Base-by-base conservation (phyloP, 129 eudicot genomes). In the Centrapalus pauciflorus region DNA sequence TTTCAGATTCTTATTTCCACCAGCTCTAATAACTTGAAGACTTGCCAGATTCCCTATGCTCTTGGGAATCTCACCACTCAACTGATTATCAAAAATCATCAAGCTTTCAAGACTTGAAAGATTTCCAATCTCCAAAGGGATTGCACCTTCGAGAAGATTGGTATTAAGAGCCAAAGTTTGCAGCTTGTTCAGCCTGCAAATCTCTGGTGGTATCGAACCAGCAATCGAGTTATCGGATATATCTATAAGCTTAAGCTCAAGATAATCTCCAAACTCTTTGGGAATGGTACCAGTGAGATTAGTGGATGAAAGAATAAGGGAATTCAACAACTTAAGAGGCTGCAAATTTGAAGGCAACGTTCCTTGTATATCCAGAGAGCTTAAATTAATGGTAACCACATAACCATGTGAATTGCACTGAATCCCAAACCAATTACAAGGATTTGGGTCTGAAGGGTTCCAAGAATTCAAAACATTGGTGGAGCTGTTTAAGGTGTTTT, bases 381-480 rank as follows among this genome's bases (percentile, higher is more conserved):
- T 86, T 43, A 94, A 62, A 5, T 62, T 75, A 11, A 94, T 67
- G 13, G 63, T 45, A 8, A 65, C 69, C 1, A 94, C 90, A 20
- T 77, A 45, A 57, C 73, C 83, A 24, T 80, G 40, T 21, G 74
- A 52, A 61, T 89, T 75, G 94, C 99, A 94, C 14, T 64, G 65
- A 64, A 94, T 76, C 21, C 98, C 98, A 56, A 79, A 55, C 98
- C 98, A 92, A 7, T 61, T 75, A 80, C 98, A 88, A 62, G 96
- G 91, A 40, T 10, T 85, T 34, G 61, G 65, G 76, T 79, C 84
- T 37, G 81, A 67, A 4, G 84, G 52, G 6, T 75, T 83, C 98
- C 98, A 92, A 3, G 98, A 92, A 28, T 49, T 28, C n/a, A 92
- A 68, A 0, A 50, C 76, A 64, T 69, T 62, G 48, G 79, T 50